Base-by-base conservation (phyloP, 257 asterid species). In the Nicotiana knightiana region DNA sequence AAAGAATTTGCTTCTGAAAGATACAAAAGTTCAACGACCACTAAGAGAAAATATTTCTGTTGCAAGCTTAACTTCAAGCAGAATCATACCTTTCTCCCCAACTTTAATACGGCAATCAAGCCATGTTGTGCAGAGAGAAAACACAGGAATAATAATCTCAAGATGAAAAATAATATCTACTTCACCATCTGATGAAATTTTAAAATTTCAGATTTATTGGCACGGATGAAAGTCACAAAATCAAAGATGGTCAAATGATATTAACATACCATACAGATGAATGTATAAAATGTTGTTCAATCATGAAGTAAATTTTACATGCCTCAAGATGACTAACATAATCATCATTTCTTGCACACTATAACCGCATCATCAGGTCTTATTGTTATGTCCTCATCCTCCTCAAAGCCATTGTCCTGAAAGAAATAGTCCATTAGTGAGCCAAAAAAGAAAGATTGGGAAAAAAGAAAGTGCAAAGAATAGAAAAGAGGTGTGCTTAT, bases 41-140 rank as follows among this genome's bases (percentile, higher is more conserved):
- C 12, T 43, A 43, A 21, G 6, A 70, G 11, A 43, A 70, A 43
- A 70, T 43, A 43, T 10, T 21, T 70, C n/a, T n/a, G 59, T 12
- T 21, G 21, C 78, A n/a, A 70, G 57, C 35, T 70, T 33, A 70
- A 68, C 55, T 68, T 68, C 77, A 28, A 28, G 54, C 26, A 21
- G 61, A 10, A 75, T 9, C 59, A 46, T 88, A 95, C 99, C 98
- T 90, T 82, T 91, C 66, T 92, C 97, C 81, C 94, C 97, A 51
- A 91, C 94, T 85, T 94, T 92, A 35, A 93, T 82, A 15, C 97
- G 97, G 77, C 94, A 96, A 89, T 93, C 97, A 80, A 93, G 95
- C 99, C 97, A 96, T 28, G 98, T 93, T 24, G 93, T 89, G 88
- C 99, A 93, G 5, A 94, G 93, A 15, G 98, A 97, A 89, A 96